phyloP scores from a whole-genome alignment of 169 alveolate species.

The Eimeria sp. region DNA sequence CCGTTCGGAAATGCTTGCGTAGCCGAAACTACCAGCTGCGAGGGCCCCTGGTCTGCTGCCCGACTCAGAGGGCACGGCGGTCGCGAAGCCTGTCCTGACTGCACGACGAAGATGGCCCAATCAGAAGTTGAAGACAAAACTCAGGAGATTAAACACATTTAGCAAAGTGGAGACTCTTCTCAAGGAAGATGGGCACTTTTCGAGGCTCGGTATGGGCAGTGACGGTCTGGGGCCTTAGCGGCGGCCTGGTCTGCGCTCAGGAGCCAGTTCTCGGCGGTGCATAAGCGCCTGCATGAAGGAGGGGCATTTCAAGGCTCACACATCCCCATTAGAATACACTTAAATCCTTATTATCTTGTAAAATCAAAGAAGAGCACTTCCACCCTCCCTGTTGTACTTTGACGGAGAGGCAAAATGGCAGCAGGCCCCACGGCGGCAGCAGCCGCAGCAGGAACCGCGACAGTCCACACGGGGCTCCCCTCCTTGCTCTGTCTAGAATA shows the following conservation, averaged over 20 bases:
- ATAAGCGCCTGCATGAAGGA: neutral
- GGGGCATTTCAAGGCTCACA: constrained; percentile 16
- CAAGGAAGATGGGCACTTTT: neutral
- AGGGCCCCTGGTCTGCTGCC: constrained; percentile 46
- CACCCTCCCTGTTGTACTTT: neutral
- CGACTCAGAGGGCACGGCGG: constrained; percentile 50
- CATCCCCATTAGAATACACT: neutral
- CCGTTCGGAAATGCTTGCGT: neutral
- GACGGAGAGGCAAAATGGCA: constrained; percentile 34
- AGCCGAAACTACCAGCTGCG: neutral
- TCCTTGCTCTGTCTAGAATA: neutral
- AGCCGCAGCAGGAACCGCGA: constrained; percentile 60
- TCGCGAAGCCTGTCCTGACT: neutral
- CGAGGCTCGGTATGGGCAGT: neutral
- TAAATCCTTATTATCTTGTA: neutral
- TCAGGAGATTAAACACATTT: neutral
- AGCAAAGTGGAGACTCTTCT: neutral
- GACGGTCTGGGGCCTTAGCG: constrained; percentile 57
- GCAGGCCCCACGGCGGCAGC: constrained; percentile 76
- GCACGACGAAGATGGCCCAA: neutral
- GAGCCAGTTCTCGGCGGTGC: constrained; percentile 55
- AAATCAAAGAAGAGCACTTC: neutral
- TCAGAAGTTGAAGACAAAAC: neutral
- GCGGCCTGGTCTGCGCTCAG: constrained; percentile 71
- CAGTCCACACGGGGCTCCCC: constrained; percentile 24